These are phyloP conservation scores for Haberlea rhodopensis DNA, from an alignment of 257 asterid species.

Conservation along the genomic window DNA sequence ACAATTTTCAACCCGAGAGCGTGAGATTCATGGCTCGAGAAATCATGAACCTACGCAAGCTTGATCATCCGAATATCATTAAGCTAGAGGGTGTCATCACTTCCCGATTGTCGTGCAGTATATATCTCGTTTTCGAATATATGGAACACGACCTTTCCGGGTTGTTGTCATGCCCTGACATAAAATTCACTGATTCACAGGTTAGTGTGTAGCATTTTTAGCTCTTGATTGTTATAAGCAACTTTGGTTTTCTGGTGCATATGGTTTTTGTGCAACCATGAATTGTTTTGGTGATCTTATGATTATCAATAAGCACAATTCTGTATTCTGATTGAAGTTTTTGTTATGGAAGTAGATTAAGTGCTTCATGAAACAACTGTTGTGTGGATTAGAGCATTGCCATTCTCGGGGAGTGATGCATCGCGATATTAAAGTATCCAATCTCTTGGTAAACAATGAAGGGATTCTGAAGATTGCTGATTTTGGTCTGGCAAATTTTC, in stretches of 20 bases:
- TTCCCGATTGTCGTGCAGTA: constrained; percentile 44
- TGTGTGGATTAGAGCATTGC: constrained; percentile 59
- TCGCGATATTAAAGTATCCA: constrained; percentile 59
- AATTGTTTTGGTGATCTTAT: background rate
- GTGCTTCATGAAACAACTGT: constrained; percentile 50
- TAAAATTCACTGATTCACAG: constrained; percentile 62
- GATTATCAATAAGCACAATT: background rate
- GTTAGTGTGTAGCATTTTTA: constrained; percentile 25
- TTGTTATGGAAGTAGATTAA: constrained; percentile 36
- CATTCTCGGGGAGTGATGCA: constrained; percentile 53
- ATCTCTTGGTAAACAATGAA: constrained; percentile 42
- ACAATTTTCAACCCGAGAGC: constrained; percentile 49
- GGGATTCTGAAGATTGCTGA: constrained; percentile 65
- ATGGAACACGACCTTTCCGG: constrained; percentile 78
- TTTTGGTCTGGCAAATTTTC: constrained; percentile 52
- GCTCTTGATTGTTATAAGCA: background rate
- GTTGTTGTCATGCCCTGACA: constrained; percentile 44
- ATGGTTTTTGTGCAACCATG: background rate
- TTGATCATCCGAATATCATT: constrained; percentile 45
- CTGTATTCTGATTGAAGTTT: constrained; percentile 5
- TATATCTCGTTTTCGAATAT: constrained; percentile 58
- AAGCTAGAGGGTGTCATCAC: constrained; percentile 40
- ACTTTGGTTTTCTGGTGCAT: background rate
- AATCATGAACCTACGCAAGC: constrained; percentile 41
- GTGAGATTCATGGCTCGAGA: constrained; percentile 54